Conservation (phyloP, 441 rosid species). For the Gossypium schwendimanii region DNA sequence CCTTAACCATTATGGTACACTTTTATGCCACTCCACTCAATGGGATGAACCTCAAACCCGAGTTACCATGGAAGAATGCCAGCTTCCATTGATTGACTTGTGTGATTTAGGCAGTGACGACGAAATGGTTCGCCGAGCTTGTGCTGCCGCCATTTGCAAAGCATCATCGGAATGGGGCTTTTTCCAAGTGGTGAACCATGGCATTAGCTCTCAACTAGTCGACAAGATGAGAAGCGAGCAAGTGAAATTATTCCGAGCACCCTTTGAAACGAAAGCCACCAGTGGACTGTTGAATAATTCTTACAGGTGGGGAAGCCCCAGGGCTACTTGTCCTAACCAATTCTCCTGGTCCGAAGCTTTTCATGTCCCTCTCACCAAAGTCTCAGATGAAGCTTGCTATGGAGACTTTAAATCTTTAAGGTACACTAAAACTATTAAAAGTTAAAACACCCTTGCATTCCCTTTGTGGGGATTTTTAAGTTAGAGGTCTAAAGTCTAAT, state of each 20-base stretch:
- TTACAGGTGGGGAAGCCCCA: slow-evolving; percentile 55
- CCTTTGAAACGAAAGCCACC: slow-evolving; percentile 36
- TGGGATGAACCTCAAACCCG: neutral
- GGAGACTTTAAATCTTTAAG: slow-evolving; percentile 41
- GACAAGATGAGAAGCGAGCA: slow-evolving; percentile 46
- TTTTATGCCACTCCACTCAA: slow-evolving; percentile 9
- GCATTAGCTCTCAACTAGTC: slow-evolving; percentile 34
- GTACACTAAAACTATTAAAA: slow-evolving; percentile 17
- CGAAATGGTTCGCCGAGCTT: slow-evolving; percentile 19
- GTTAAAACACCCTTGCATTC: neutral
- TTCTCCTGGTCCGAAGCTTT: slow-evolving; percentile 72
- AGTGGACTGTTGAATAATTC: slow-evolving; percentile 42
- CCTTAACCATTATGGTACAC: slow-evolving; percentile 21
- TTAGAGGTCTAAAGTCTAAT: neutral
- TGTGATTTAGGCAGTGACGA: slow-evolving; percentile 18
- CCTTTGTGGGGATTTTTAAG: too few species aligned
- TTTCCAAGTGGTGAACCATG: slow-evolving; percentile 64
- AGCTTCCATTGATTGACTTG: slow-evolving; percentile 58
- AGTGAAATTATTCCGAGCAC: slow-evolving; percentile 31
- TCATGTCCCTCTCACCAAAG: slow-evolving; percentile 48
- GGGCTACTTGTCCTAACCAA: slow-evolving; percentile 39
- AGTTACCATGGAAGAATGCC: slow-evolving; percentile 26
- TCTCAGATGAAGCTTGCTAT: slow-evolving; percentile 37
- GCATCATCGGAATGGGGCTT: slow-evolving; percentile 66
- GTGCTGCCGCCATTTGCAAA: slow-evolving; percentile 33